Percentiles rank a stretch among this genome's conserved stretches.
These are phyloP conservation scores for Raffaelea albimanens DNA, from an alignment of 2,329 filamentous ascomycete species.

Conservation along the genomic window DNA sequence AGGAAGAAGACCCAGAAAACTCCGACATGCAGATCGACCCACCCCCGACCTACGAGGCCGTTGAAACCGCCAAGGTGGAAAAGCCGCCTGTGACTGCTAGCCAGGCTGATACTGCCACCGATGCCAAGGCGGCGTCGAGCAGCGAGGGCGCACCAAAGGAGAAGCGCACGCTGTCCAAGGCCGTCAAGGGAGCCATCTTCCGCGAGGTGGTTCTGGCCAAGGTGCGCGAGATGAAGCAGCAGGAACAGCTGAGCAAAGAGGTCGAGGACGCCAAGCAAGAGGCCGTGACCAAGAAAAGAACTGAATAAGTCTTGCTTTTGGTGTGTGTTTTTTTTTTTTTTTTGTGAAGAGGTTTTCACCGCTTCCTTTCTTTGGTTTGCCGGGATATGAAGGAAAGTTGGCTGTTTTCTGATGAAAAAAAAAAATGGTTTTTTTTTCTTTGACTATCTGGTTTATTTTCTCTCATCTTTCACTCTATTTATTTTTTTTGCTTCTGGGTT, in stretches of 20 bases:
- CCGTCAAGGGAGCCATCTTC: constrained; percentile 67
- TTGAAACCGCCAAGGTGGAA: background rate
- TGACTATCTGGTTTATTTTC: no score
- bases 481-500: no score
- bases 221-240: constrained; percentile 82
- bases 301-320: background rate
- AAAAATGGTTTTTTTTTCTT: no score
- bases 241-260: constrained; percentile 66
- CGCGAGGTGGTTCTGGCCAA: constrained; percentile 90
- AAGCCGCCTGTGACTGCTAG: background rate
- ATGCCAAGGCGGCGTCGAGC: constrained; percentile 15
- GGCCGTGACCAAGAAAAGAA: constrained; percentile 14
- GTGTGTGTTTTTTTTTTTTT: no score
- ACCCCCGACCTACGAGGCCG: constrained; percentile 40
- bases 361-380: no score
- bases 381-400: no score
- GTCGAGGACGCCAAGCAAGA: constrained; percentile 48
- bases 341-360: no score
- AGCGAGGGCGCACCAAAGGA: constrained; percentile 23
- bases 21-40: constrained; percentile 61
- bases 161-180: constrained; percentile 35
- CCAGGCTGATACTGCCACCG: constrained; percentile 16
- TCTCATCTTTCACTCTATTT: no score
- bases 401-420: no score
- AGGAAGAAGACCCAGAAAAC: constrained; percentile 74